Evolutionary conservation across 2,329 filamentous ascomycete species (phyloP).

Genomic region (Verticillium nonalfalfae): DNA sequence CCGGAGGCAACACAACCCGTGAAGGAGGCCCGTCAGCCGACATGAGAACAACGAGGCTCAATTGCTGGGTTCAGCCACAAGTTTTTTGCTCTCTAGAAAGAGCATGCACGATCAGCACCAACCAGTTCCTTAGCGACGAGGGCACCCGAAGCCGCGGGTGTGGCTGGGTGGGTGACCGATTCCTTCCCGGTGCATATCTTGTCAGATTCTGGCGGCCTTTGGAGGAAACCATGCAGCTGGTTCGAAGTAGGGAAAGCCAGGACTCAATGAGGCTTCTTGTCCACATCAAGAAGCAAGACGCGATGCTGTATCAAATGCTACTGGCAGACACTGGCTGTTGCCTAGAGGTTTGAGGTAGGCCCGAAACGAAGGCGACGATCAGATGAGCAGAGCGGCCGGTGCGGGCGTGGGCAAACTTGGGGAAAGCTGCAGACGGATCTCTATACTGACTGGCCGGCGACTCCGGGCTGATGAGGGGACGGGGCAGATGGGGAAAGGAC

Average conservation of each 20-base stretch:
- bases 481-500: not conserved
- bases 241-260: not conserved
- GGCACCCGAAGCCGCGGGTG: not conserved
- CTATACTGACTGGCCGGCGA: not conserved
- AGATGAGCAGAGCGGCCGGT: not conserved
- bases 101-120: not conserved
- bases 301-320: not conserved
- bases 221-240: not conserved
- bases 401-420: not conserved
- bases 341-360: not conserved
- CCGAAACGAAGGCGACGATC: not conserved
- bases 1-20: not conserved
- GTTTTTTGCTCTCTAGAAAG: no score
- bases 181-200: not conserved
- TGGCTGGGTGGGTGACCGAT: not conserved
- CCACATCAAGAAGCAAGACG: not conserved
- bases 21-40: not conserved
- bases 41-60: not conserved
- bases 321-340: not conserved
- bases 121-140: not conserved
- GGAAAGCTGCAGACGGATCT: not conserved
- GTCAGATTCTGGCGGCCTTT: not conserved
- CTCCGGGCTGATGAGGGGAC: not conserved
- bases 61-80: no score
- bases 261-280: not conserved